Conservation (phyloP, 1,284 basidiomycete genomes). For the Trichosporon sp. region DNA sequence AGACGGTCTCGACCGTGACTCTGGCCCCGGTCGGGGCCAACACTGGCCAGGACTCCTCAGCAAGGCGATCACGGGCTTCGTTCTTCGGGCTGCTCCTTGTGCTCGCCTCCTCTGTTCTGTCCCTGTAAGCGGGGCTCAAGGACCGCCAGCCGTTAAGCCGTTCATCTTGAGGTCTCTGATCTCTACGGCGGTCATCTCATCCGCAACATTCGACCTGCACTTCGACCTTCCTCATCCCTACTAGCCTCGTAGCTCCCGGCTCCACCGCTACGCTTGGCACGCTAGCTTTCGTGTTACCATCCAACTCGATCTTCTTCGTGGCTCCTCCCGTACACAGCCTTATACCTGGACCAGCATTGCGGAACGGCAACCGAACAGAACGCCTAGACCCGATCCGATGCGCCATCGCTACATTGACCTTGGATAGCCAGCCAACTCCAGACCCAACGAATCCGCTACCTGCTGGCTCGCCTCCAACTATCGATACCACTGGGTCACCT, state of each 20-base stretch:
- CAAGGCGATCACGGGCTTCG: background rate
- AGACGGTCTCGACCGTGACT: slow-evolving; percentile 13
- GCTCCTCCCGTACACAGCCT: background rate
- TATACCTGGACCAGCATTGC: background rate
- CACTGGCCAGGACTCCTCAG: background rate
- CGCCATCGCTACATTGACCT: background rate
- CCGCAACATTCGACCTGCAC: background rate
- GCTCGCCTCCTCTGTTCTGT: background rate
- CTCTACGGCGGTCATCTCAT: too few relatives aligned
- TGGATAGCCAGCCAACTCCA: too few relatives aligned
- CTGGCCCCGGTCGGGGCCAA: background rate
- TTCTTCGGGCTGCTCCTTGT: slow-evolving; percentile 5
- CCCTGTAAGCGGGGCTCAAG: background rate
- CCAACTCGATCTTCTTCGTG: background rate
- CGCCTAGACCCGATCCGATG: background rate
- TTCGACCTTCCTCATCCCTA: background rate
- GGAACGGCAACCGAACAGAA: background rate
- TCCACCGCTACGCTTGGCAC: background rate
- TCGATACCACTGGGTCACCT: background rate
- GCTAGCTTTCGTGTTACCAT: too few relatives aligned
- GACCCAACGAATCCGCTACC: too few relatives aligned
- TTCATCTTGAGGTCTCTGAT: background rate
- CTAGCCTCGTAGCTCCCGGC: background rate
- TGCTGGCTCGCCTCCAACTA: background rate
- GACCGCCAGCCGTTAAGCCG: background rate